Evolutionary conservation across 2,329 filamentous ascomycete genomes (phyloP).

Genomic region (Sclerotinia glacialis): DNA sequence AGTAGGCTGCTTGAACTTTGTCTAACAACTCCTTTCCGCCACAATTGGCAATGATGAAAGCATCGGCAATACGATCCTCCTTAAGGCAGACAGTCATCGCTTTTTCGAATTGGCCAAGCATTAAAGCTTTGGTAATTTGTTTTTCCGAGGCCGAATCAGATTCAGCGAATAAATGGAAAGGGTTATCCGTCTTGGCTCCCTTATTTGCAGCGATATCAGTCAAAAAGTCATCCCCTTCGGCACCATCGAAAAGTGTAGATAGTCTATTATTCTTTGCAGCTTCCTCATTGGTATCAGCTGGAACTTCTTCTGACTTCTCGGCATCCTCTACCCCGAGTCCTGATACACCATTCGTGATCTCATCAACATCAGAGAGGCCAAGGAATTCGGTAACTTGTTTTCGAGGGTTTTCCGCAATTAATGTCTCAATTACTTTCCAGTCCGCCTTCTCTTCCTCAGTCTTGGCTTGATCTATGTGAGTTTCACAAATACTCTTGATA

Average conservation of each 20-base stretch:
- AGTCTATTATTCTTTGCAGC: constrained; percentile 57
- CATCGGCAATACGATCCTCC: constrained; percentile 88
- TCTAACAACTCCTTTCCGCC: constrained; percentile 90
- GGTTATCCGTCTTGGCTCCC: constrained; percentile 87
- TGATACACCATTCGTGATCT: constrained; percentile 51
- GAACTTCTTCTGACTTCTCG: constrained; percentile 45
- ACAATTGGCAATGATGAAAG: constrained; percentile 96
- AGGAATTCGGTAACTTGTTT: constrained; percentile 84
- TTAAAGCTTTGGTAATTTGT: constrained; percentile 79
- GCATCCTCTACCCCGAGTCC: constrained; percentile 36
- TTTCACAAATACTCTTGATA: constrained; percentile 73
- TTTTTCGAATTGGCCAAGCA: constrained; percentile 86
- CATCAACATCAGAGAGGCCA: constrained; percentile 65
- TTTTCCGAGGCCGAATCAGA: constrained; percentile 82
- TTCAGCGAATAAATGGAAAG: constrained; percentile 84
- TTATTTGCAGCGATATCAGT: constrained; percentile 82
- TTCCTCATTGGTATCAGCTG: constrained; percentile 49
- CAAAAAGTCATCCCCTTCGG: constrained; percentile 80
- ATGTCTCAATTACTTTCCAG: constrained; percentile 89
- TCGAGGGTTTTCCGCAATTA: constrained; percentile 81
- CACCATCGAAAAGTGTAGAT: constrained; percentile 78
- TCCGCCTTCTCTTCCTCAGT: constrained; percentile 92
- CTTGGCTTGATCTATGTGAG: constrained; percentile 69
- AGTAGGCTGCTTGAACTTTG: constrained; percentile 88
- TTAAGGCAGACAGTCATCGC: constrained; percentile 85